Base-by-base conservation (phyloP, 176 grass and related monocot species). In the Pontederia crassipes region DNA sequence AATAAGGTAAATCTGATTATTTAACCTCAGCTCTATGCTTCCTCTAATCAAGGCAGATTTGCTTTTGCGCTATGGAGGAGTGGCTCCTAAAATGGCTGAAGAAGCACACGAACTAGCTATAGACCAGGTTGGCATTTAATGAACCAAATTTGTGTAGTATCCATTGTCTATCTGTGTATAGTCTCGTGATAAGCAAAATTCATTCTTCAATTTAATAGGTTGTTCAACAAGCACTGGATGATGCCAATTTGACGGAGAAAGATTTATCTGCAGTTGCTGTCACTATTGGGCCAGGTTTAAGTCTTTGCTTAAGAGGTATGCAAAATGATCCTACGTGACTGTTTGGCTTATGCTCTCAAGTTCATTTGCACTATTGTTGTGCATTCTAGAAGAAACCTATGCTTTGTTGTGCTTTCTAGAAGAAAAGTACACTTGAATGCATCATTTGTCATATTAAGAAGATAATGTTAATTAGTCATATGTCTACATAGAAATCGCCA, bases 221-320 rank as follows among this genome's bases (percentile, higher is more conserved):
- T 78, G 87, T 97, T 59, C 83, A 88, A 69, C 80, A 74, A 77
- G 78, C 92, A 61, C 79, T 97, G 8, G 71, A 91, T 17, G 71
- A 83, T 27, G 87, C 92, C 50, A 88, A 90, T 56, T 54, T 88
- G 51, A 78, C 75, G 54, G 91, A 60, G 52, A 82, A 76, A 49
- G 78, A 96, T 62, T 81, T 96, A 73, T 90, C 78, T 71, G 92
- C 92, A 9, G 86, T 96, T 46, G 70, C 92, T 32, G 92, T 96
- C 17, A 96, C 92, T 17, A 70, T 96, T 78, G 92, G 92, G 35
- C 92, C 92, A 26, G 92, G 92, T 50, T 83, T 90, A 81, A 65
- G 92, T 85, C 83, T 96, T 58, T 96, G 92, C 55, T 83, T 96
- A 62, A 82, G 87, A 80, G 92, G 92, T 97, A 65, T 78, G 65